These are phyloP conservation scores for Rhodotorula sp. DNA, from an alignment of 1,284 basidiomycete genomes.

Conservation along the genomic window DNA sequence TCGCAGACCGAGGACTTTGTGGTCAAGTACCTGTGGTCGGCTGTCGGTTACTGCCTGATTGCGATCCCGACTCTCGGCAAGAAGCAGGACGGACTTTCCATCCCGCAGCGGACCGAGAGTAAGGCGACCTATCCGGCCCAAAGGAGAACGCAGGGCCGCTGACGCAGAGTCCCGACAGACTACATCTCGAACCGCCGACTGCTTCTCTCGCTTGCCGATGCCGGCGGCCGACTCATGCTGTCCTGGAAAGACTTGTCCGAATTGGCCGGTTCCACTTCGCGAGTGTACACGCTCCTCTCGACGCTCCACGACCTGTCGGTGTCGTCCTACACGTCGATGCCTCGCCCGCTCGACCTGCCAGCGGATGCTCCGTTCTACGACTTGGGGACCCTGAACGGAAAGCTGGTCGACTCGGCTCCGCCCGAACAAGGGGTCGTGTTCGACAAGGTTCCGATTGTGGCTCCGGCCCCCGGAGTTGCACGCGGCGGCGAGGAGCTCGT, in stretches of 20 bases:
- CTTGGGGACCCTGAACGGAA: constrained; percentile 53
- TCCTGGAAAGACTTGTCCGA: constrained; percentile 74
- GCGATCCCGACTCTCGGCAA: constrained; percentile 75
- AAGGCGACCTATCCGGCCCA: constrained; percentile 41
- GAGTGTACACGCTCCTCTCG: constrained; percentile 83
- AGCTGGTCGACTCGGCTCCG: constrained; percentile 41
- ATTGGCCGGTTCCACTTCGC: constrained; percentile 84
- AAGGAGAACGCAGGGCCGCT: no score
- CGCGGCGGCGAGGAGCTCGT: constrained; percentile 65
- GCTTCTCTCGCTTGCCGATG: constrained; percentile 87
- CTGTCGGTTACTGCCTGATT: constrained; percentile 62
- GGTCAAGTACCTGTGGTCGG: constrained; percentile 85
- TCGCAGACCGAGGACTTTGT: constrained; percentile 72
- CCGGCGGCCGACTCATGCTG: constrained; percentile 65
- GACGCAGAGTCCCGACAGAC: constrained; percentile 49
- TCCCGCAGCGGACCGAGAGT: constrained; percentile 61
- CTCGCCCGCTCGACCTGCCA: constrained; percentile 49
- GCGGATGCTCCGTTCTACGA: constrained; percentile 51
- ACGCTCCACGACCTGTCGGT: constrained; percentile 70
- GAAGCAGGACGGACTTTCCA: constrained; percentile 48
- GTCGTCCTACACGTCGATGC: constrained; percentile 51
- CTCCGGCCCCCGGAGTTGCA: constrained; percentile 55
- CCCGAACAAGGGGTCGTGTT: constrained; percentile 57
- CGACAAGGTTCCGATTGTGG: constrained; percentile 70
- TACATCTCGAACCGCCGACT: constrained; percentile 95